A percentile compares a stretch with the other conserved stretches of the same genome.
These are phyloP conservation scores for Trichophyton schoenleinii DNA, from an alignment of 2,329 filamentous ascomycete genomes.

Conservation along the genomic window DNA sequence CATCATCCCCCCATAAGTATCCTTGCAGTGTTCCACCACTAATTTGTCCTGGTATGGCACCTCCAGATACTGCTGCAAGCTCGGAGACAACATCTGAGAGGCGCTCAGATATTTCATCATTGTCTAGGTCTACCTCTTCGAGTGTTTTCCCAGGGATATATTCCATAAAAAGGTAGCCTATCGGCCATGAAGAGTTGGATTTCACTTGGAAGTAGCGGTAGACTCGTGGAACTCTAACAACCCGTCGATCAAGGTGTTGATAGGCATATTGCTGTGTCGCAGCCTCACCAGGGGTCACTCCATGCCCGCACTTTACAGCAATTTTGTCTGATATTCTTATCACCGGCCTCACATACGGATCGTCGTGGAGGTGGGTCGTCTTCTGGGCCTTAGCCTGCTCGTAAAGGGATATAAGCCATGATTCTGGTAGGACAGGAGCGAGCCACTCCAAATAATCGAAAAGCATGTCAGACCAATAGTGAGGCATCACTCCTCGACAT, in stretches of 20 bases:
- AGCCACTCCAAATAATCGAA: not conserved
- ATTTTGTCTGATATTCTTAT: slow-evolving; percentile 12
- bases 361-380: not conserved
- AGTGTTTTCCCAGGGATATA: slow-evolving; percentile 15
- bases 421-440: not conserved
- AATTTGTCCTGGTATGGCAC: slow-evolving; percentile 12
- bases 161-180: slow-evolving; percentile 19
- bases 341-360: slow-evolving; percentile 7
- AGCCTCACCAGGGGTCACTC: slow-evolving; percentile 10
- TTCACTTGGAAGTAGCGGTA: slow-evolving; percentile 15
- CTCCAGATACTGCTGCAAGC: slow-evolving; percentile 9
- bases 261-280: slow-evolving; percentile 15
- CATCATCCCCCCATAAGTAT: slow-evolving; percentile 17
- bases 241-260: slow-evolving; percentile 11
- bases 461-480: too few relatives aligned
- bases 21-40: slow-evolving; percentile 11
- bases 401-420: slow-evolving; percentile 4
- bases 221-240: slow-evolving; percentile 16
- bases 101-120: slow-evolving; percentile 11
- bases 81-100: slow-evolving; percentile 13
- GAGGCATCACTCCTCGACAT: too few relatives aligned
- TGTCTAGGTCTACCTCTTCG: slow-evolving; percentile 8
- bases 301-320: slow-evolving; percentile 14
- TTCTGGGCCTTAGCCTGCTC: not conserved
- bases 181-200: slow-evolving; percentile 4